Percentiles rank a stretch among this genome's conserved stretches.
These are phyloP conservation scores for Lipomyces anomalus DNA, from an alignment of 805 yeast species.

Conservation along the genomic window DNA sequence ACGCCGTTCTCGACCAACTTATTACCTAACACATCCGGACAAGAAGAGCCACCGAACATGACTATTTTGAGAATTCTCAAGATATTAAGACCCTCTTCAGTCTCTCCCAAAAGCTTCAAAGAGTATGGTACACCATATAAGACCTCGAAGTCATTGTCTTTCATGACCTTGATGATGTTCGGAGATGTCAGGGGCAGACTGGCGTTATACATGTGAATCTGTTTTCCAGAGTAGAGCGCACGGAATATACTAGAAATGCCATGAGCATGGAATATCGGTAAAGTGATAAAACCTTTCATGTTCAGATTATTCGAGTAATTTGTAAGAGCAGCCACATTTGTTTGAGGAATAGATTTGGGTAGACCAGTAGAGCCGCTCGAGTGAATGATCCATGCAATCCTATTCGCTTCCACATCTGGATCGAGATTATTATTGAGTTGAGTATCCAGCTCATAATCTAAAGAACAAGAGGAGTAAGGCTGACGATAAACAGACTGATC, in stretches of 20 bases:
- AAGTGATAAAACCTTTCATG: conserved; percentile 13
- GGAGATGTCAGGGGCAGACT: conserved; percentile 8
- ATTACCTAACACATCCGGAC: conserved; percentile 13
- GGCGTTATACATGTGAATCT: conserved; percentile 5
- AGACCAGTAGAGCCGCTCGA: conserved; percentile 18
- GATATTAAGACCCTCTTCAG: conserved; percentile 7
- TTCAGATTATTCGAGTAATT: conserved; percentile 9
- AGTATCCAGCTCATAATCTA: too few species aligned
- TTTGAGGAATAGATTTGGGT: conserved; percentile 14
- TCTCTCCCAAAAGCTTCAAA: conserved; percentile 10
- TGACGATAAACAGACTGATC: too few species aligned
- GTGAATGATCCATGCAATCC: too few species aligned
- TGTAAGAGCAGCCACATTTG: conserved; percentile 8
- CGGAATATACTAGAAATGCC: conserved; percentile 15
- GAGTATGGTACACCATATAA: conserved; percentile 18
- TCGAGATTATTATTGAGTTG: too few species aligned
- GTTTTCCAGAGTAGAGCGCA: conserved; percentile 6
- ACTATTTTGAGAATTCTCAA: conserved; percentile 7
- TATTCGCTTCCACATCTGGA: too few species aligned
- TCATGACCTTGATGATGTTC: conserved; percentile 6
- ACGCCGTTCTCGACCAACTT: conserved; percentile 9
- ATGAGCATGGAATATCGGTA: conserved; percentile 12
- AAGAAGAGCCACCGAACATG: conserved; percentile 9
- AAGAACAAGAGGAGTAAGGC: too few species aligned
- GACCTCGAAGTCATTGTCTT: conserved; percentile 1